A percentile compares a stretch with the other conserved stretches of the same genome.
phyloP scores from a whole-genome alignment of 257 asterid genomes.

The Solanum pimpinellifolium region DNA sequence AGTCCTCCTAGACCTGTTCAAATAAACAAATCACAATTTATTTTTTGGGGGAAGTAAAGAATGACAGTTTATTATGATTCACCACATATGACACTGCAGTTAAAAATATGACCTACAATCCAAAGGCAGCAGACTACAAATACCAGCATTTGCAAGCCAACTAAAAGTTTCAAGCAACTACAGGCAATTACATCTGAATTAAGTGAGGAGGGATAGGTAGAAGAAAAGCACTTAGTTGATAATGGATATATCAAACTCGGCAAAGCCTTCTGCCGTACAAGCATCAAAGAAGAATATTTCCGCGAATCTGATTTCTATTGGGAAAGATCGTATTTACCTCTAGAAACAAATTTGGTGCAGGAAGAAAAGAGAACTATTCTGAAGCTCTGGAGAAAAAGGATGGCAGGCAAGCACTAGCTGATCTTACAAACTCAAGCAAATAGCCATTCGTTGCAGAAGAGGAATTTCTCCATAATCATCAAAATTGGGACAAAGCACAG shows the following conservation, averaged over 20 bases:
- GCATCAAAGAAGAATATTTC: constrained; percentile 29
- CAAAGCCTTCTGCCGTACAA: constrained; percentile 34
- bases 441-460: constrained; percentile 37
- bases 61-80: neutral
- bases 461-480: constrained; percentile 63
- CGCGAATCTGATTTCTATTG: constrained; percentile 23
- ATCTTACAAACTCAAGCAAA: constrained; percentile 69
- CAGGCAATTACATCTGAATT: constrained; percentile 12
- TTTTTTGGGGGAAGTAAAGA: neutral
- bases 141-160: neutral
- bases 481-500: constrained; percentile 55
- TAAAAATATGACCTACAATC: neutral
- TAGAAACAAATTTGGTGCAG: neutral
- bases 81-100: neutral
- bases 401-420: constrained; percentile 63
- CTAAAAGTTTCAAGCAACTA: neutral
- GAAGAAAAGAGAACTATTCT: constrained; percentile 11
- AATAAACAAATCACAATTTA: neutral
- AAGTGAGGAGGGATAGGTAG: too few species aligned
- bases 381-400: constrained; percentile 21
- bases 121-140: neutral
- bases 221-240: constrained; percentile 70
- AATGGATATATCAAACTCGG: constrained; percentile 76
- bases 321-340: constrained; percentile 29
- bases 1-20: constrained; percentile 55